These are phyloP conservation scores for Camelina hispida DNA, from an alignment of 345 rosid genomes.

Conservation along the genomic window DNA sequence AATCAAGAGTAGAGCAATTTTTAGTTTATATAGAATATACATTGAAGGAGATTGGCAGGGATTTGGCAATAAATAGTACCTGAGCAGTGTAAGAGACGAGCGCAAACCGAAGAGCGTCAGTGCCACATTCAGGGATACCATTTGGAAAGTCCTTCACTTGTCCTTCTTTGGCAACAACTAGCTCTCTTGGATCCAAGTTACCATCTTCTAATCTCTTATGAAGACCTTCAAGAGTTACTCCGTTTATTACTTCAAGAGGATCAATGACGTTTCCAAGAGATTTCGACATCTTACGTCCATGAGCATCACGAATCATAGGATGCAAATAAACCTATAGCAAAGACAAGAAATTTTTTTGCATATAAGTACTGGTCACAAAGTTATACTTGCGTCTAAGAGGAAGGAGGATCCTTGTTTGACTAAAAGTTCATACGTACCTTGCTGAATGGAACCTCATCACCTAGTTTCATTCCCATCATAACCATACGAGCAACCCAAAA, in stretches of 20 bases:
- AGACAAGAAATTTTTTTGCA: slow-evolving; percentile 13
- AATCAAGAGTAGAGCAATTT: slow-evolving; percentile 14
- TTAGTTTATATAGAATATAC: slow-evolving; percentile 22
- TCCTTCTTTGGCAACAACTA: slow-evolving; percentile 76
- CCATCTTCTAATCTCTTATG: slow-evolving; percentile 82
- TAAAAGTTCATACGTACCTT: slow-evolving; percentile 56
- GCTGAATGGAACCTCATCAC: slow-evolving; percentile 89
- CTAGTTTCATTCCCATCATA: slow-evolving; percentile 82
- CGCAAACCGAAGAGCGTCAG: slow-evolving; percentile 98
- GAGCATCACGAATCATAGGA: slow-evolving; percentile 98
- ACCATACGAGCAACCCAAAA: slow-evolving; percentile 99
- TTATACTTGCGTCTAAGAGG: not conserved
- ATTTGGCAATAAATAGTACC: slow-evolving; percentile 52
- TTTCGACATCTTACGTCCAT: slow-evolving; percentile 96
- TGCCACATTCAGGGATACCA: slow-evolving; percentile 97
- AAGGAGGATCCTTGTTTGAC: slow-evolving; percentile 10
- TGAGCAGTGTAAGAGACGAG: slow-evolving; percentile 94
- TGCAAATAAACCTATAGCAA: slow-evolving; percentile 80
- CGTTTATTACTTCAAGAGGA: slow-evolving; percentile 92
- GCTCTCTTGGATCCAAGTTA: slow-evolving; percentile 77
- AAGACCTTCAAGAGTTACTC: slow-evolving; percentile 83
- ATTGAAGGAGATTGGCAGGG: not conserved
- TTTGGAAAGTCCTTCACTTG: slow-evolving; percentile 80
- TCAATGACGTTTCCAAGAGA: slow-evolving; percentile 93
- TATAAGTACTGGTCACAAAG: not conserved